Base-by-base conservation (phyloP, 371 early-diverging fungal species). In the Lichtheimia ramosa region DNA sequence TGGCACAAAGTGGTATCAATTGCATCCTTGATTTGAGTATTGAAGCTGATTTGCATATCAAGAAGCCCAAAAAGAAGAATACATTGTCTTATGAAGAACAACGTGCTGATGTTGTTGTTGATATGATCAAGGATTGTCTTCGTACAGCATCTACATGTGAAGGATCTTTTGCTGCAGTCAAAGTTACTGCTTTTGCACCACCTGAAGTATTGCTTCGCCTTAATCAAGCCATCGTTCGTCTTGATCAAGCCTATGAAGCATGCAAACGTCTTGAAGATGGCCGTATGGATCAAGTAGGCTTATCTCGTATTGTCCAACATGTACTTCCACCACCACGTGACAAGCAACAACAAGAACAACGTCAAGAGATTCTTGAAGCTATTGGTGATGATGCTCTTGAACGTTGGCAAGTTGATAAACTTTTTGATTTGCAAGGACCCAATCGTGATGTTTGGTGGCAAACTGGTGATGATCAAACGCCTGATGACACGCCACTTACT, bases 21-120 rank as follows among this genome's bases (percentile, higher is more conserved):
- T 86, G 91, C 39, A 96, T 96, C 65, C 83, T 96, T 42, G 96
- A 95, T 70, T 74, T 92, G 18, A 91, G 94, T 0, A 83, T 95
- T 43, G 98, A 97, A 70, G 91, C 93, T 16, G 97, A 97, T 61
- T 40, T 60, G 94, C 6, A 79, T 92, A 34, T 34, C 34, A 34
- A 34, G 10, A 34, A 34, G 2, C 34, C 34, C 2, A 25, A 46
- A 46, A 21, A 46, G 96, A 96, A 70, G 86, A 91, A 7, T 95
- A 96, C 56, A 57, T 94, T 51, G 80, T 82, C 59, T 74, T 74
- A 12, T 73, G 68, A 8, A 46, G 65, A 65, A 25, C 68, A 74
- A 61, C 53, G 67, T 58, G 72, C 77, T 27, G 85, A 87, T 62
- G 73, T 82, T 54, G 80, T 87, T 54, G 77, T 83, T 2, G 73